phyloP scores from a whole-genome alignment of 2,329 filamentous ascomycete species.

The Alternaria atra region DNA sequence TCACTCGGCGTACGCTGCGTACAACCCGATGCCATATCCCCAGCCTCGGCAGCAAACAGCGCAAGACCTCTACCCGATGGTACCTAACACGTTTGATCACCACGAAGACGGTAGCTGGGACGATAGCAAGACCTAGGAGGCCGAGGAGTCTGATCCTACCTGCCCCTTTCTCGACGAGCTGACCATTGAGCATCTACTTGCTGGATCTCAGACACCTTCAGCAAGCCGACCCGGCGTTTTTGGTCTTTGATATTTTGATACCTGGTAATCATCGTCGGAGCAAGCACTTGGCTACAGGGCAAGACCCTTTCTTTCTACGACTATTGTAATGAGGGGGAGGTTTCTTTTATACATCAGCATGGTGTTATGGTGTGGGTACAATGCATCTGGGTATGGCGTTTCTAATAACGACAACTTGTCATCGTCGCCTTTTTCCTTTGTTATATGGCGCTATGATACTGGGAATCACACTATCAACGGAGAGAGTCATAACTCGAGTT shows the following conservation, averaged over 20 bases:
- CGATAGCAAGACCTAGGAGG: background rate
- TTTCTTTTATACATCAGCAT: background rate
- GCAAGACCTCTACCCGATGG: background rate
- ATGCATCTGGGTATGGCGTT: background rate
- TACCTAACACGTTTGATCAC: background rate
- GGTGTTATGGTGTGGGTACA: background rate
- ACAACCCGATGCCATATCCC: background rate
- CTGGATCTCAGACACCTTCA: no score
- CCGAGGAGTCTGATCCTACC: no score
- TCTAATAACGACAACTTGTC: background rate
- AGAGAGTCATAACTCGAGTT: background rate
- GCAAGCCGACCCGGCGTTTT: no score
- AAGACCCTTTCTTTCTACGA: background rate
- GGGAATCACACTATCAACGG: slow-evolving; percentile 4
- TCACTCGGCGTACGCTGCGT: background rate
- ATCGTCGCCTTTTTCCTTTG: background rate
- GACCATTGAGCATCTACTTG: no score
- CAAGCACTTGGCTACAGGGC: no score
- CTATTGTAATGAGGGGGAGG: background rate
- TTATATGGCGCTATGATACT: slow-evolving; percentile 2
- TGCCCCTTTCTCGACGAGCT: no score
- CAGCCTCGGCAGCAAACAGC: background rate
- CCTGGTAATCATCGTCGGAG: no score
- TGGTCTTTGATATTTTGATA: no score
- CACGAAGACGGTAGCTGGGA: background rate